phyloP scores from a whole-genome alignment of 2,329 filamentous ascomycete species.

The Aureobasidium sp. region DNA sequence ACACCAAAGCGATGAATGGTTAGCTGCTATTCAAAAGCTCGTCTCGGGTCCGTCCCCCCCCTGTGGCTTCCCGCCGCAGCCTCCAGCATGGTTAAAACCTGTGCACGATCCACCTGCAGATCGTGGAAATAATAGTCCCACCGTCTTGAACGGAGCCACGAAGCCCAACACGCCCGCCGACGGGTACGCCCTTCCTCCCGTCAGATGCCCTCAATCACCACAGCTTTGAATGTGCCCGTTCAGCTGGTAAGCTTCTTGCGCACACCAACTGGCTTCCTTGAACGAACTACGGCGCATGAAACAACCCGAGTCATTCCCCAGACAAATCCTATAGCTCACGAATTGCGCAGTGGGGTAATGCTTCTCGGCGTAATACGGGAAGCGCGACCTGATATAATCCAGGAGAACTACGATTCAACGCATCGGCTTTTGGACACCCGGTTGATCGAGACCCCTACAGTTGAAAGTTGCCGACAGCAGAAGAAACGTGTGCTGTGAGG shows the following conservation, averaged over 20 bases:
- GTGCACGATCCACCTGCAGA: constrained; percentile 1
- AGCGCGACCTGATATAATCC: neutral
- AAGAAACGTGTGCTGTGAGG: neutral
- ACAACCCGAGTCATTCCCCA: neutral
- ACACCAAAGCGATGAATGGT: neutral
- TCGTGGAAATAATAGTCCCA: constrained; percentile 4
- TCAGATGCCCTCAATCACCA: neutral
- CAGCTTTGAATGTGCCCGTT: neutral
- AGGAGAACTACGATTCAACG: neutral
- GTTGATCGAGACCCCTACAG: neutral
- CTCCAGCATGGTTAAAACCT: neutral
- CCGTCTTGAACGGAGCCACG: neutral
- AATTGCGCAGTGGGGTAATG: constrained; percentile 1
- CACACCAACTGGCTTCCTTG: neutral
- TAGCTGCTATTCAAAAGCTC: constrained; percentile 1
- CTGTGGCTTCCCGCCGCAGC: neutral
- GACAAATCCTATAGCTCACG: neutral
- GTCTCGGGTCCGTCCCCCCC: neutral
- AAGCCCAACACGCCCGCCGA: neutral
- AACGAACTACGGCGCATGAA: neutral
- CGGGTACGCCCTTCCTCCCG: neutral
- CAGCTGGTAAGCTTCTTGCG: neutral
- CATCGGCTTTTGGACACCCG: neutral
- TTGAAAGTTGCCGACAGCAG: neutral
- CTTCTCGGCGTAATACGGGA: constrained; percentile 8